These are phyloP conservation scores for Peziza echinospora DNA, from an alignment of 495 filamentous ascomycete species.

Conservation along the genomic window DNA sequence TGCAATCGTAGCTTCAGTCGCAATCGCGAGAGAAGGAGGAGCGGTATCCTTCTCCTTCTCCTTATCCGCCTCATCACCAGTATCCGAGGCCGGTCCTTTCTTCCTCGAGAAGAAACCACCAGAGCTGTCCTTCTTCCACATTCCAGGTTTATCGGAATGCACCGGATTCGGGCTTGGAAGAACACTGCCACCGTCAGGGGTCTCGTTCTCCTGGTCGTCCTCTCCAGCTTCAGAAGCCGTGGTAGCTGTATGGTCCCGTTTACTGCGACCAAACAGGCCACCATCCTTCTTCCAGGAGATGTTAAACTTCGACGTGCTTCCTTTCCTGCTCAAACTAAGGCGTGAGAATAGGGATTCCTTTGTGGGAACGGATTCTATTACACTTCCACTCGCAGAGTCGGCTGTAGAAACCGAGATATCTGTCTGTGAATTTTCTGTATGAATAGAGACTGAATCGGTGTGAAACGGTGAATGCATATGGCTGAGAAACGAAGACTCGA, in stretches of 20 bases:
- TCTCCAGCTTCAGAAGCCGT: background rate
- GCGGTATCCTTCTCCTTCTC: slow-evolving; percentile 5
- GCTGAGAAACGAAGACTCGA: slow-evolving; percentile 5
- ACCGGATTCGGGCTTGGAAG: background rate
- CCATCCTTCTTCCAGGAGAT: slow-evolving; percentile 13
- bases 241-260: background rate
- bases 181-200: background rate
- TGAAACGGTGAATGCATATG: background rate
- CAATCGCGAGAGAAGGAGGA: background rate
- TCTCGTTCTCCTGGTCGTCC: background rate
- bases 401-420: slow-evolving; percentile 1
- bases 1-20: background rate
- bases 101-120: slow-evolving; percentile 1
- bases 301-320: slow-evolving; percentile 16
- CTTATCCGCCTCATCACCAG: slow-evolving; percentile 7
- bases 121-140: background rate
- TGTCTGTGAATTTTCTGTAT: slow-evolving; percentile 5
- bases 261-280: slow-evolving; percentile 13
- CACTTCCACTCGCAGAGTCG: slow-evolving; percentile 2
- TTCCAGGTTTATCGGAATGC: background rate
- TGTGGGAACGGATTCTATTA: slow-evolving; percentile 5
- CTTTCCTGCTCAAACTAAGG: slow-evolving; percentile 9
- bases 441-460: slow-evolving; percentile 13
- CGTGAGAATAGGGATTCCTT: slow-evolving; percentile 14
- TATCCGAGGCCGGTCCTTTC: slow-evolving; percentile 2